A percentile compares a stretch with the other conserved stretches of the same genome.
phyloP scores from a whole-genome alignment of 148 eudicot species.

The Rhododendron simsii region DNA sequence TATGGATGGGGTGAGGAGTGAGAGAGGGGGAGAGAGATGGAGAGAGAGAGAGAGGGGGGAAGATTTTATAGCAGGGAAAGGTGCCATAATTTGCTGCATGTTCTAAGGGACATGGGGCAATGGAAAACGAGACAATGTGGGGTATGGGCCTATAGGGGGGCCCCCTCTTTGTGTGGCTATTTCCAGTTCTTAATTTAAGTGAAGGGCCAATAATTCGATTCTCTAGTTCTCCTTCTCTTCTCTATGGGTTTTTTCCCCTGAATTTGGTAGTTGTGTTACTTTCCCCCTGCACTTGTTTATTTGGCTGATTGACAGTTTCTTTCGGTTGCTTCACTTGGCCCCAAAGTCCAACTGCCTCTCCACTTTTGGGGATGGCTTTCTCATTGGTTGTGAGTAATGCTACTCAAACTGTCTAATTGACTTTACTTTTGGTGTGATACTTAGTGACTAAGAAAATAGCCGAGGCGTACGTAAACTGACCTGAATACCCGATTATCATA shows the following conservation, averaged over 20 bases:
- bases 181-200: background rate
- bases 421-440: background rate
- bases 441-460: background rate
- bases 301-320: conserved; percentile 36
- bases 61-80: conserved; percentile 39
- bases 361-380: background rate
- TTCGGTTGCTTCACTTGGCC: conserved; percentile 30
- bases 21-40: background rate
- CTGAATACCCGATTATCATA: background rate
- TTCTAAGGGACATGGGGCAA: conserved; percentile 60
- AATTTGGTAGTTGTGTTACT: background rate
- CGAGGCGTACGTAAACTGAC: background rate
- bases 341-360: background rate
- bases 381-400: background rate
- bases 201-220: background rate
- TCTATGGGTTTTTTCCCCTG: background rate
- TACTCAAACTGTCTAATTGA: background rate
- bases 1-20: background rate
- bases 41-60: background rate
- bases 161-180: conserved; percentile 4
- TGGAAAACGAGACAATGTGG: conserved; percentile 44
- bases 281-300: background rate
- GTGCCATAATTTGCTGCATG: conserved; percentile 69
- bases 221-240: background rate
- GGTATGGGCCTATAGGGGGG: conserved; percentile 15